Evolutionary conservation across 2,329 filamentous ascomycete genomes (phyloP).

Genomic region (Cephalotrichum gorgonifer): DNA sequence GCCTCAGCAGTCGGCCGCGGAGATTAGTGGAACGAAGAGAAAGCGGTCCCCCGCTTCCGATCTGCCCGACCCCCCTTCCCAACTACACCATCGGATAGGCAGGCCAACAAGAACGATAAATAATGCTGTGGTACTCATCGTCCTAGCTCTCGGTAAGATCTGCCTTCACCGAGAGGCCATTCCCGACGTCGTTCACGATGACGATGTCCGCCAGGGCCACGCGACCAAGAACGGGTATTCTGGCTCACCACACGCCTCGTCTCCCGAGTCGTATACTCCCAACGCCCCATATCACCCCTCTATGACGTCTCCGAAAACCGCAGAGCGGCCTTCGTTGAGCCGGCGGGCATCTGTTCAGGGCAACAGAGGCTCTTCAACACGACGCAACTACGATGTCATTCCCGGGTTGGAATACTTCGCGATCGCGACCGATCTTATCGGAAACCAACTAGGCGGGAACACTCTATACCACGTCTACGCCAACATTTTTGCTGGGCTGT

Average conservation of each 20-base stretch:
- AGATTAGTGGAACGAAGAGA: constrained; percentile 34
- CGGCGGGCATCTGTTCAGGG: constrained; percentile 43
- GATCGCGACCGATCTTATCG: constrained; percentile 76
- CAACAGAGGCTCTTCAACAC: constrained; percentile 14
- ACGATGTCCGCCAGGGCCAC: background rate
- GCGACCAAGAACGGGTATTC: constrained; percentile 25
- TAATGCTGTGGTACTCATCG: constrained; percentile 71
- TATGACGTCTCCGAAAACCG: constrained; percentile 41
- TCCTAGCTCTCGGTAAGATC: constrained; percentile 80
- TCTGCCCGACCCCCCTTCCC: constrained; percentile 17
- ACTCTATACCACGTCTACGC: constrained; percentile 79
- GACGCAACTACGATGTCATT: constrained; percentile 70
- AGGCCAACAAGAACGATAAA: constrained; percentile 57
- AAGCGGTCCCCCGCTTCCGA: constrained; percentile 41
- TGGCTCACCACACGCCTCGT: constrained; percentile 9
- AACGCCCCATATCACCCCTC: constrained; percentile 23
- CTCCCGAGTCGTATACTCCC: constrained; percentile 40
- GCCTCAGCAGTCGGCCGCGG: constrained; percentile 10
- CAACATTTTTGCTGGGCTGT: constrained; percentile 74
- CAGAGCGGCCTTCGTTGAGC: constrained; percentile 32
- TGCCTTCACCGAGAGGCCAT: constrained; percentile 47
- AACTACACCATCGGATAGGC: constrained; percentile 24
- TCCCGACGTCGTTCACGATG: constrained; percentile 41
- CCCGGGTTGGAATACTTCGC: constrained; percentile 87
- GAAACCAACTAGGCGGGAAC: constrained; percentile 67